Base-by-base conservation (phyloP, 1,284 basidiomycete species). In the Ganoderma meredithae region DNA sequence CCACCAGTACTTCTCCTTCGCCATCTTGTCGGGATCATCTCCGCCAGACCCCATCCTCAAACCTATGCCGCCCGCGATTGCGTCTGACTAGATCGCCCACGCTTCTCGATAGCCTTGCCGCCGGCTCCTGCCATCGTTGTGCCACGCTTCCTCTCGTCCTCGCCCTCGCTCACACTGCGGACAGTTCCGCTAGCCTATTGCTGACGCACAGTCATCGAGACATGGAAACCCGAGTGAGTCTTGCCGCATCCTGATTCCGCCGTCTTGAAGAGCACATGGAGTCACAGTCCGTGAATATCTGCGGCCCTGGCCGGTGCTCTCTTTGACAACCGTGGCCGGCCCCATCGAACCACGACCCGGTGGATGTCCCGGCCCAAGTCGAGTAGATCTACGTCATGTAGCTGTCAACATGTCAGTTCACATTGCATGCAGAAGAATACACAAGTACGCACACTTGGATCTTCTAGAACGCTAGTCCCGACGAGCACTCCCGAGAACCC, bases 1-100 rank as follows among this genome's bases (percentile, higher is more conserved):
- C 66, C 55, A 58, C 55, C 55, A 36, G 36, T 7, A 36, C 36
- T 36, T 27, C 39, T 58, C 5, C 36, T 39, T 27, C 55, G 55
- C 55, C 27, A 58, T 58, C 31, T 55, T 17, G 31, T 33, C 33
- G 31, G 55, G 47, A 49, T 49, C 33, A 36, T 58, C 33, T 27
- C n/a, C 36, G 33, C 41, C 31, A 31, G 10, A 62, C n/a, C 61
- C 47, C 31, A 49, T 49, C 47, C 41, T 2, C 36, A 6, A 36
- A 36, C 36, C 36, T 36, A 36, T 36, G 36, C 7, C 36, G 36
- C 36, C 7, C 36, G 36, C 36, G 36, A 41, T 41, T 41, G 12
- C 13, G 41, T 41, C 41, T 15, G 17, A 41, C 13, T 6, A 41
- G 41, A 41, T 41, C 36, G 43, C 15, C n/a, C 41, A 41, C 41